Evolutionary conservation across 805 yeast species (phyloP).

Genomic region (Wilhelminamyces savonicus): DNA sequence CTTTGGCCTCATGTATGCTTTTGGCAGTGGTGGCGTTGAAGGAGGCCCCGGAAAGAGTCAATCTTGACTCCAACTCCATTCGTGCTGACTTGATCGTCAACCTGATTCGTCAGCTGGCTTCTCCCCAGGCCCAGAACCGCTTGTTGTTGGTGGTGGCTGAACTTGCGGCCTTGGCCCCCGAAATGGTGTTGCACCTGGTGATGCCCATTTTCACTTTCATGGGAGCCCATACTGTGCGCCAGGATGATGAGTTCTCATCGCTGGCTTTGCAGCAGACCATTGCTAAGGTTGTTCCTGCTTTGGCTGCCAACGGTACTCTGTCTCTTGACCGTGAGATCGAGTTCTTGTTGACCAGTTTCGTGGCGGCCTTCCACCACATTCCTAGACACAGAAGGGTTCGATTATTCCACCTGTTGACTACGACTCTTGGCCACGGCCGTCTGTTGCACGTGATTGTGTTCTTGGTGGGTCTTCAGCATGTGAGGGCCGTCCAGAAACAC

Average conservation of each 20-base stretch:
- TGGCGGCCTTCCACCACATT: conserved; percentile 91
- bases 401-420: conserved; percentile 70
- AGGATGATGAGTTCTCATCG: conserved; percentile 92
- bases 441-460: conserved; percentile 71
- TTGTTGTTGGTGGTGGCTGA: conserved; percentile 79
- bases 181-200: conserved; percentile 85
- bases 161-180: conserved; percentile 84
- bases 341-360: conserved; percentile 79
- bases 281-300: conserved; percentile 83
- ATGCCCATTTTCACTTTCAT: conserved; percentile 99
- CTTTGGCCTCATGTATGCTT: conserved; percentile 80
- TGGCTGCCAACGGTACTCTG: conserved; percentile 31
- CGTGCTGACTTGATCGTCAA: conserved; percentile 90
- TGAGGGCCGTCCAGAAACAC: conserved; percentile 39
- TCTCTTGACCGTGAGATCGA: conserved; percentile 61
- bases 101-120: conserved; percentile 79
- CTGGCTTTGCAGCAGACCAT: conserved; percentile 92
- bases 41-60: conserved; percentile 14
- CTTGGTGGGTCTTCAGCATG: conserved; percentile 75
- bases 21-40: conserved; percentile 56
- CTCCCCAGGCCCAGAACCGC: conserved; percentile 94
- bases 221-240: conserved; percentile 97
- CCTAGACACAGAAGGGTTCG: conserved; percentile 94
- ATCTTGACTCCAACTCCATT: conserved; percentile 54
- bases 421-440: conserved; percentile 61